A percentile compares a stretch with the other conserved stretches of the same genome.
Evolutionary conservation across 768 basidiomycete genomes (phyloP).

Genomic region (Mrakia gelida): DNA sequence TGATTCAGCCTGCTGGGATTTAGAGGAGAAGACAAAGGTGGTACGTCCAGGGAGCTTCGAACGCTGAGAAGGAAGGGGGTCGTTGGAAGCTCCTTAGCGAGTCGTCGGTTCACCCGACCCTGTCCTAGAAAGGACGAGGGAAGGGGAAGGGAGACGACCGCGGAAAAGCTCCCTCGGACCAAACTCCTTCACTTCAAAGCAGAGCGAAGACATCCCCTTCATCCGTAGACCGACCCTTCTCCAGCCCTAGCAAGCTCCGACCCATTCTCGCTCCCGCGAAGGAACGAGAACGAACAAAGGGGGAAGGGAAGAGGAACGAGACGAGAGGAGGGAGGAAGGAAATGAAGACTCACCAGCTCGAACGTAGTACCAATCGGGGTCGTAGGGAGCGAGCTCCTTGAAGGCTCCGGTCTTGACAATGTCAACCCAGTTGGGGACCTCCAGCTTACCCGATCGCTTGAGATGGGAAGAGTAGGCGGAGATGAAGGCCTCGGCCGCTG

Average conservation of each 20-base stretch:
- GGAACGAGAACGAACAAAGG: not conserved
- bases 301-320: not conserved
- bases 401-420: conserved; percentile 95
- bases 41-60: not conserved
- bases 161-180: not conserved
- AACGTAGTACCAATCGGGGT: conserved; percentile 99
- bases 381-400: conserved; percentile 98
- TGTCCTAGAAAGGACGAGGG: too few species aligned
- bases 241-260: conserved; percentile 25
- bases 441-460: conserved; percentile 97
- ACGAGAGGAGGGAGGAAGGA: not conserved
- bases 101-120: not conserved
- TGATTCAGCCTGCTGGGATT: conserved; percentile 18
- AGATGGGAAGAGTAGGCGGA: conserved; percentile 89
- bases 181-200: not conserved
- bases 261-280: conserved; percentile 2
- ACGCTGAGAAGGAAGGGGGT: not conserved
- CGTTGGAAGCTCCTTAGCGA: not conserved
- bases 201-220: not conserved
- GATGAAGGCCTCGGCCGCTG: conserved; percentile 90
- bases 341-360: conserved; percentile 74
- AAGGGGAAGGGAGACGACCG: not conserved
- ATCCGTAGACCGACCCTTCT: not conserved
- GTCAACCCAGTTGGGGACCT: conserved; percentile 97
- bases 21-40: not conserved